phyloP scores from a whole-genome alignment of 495 filamentous ascomycete genomes.

The Jackrogersella minutella region DNA sequence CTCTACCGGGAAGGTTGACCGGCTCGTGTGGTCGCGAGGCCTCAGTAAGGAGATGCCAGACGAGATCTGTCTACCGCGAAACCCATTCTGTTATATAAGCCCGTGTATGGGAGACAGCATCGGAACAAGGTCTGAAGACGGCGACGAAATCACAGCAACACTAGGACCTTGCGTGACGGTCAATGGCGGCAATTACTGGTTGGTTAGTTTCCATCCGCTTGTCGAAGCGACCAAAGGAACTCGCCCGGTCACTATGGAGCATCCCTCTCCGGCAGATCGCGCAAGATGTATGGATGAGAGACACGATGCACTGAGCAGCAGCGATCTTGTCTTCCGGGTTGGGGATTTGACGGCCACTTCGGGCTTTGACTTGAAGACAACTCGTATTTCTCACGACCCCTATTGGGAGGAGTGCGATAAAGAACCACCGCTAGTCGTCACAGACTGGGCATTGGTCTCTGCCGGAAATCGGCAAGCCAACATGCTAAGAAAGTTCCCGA shows the following conservation, averaged over 20 bases:
- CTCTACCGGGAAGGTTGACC: conserved; percentile 37
- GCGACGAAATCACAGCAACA: conserved; percentile 41
- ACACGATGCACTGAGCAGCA: conserved; percentile 32
- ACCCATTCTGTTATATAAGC: conserved; percentile 42
- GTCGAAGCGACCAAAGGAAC: conserved; percentile 33
- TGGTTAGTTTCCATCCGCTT: conserved; percentile 45
- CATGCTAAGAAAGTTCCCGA: conserved; percentile 41
- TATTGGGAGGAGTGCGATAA: conserved; percentile 46
- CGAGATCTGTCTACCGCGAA: conserved; percentile 42
- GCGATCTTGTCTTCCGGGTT: conserved; percentile 21
- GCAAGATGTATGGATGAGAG: conserved; percentile 24
- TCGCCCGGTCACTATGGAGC: conserved; percentile 32
- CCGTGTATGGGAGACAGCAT: conserved; percentile 47
- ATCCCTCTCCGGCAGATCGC: conserved; percentile 44
- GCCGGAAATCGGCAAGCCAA: conserved; percentile 40
- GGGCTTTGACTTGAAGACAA: conserved; percentile 43
- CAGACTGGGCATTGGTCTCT: conserved; percentile 44
- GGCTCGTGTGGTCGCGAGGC: conserved; percentile 43
- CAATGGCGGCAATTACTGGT: conserved; percentile 38
- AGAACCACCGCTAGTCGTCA: conserved; percentile 43
- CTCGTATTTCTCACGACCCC: conserved; percentile 44
- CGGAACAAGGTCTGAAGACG: conserved; percentile 35
- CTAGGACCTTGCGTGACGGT: conserved; percentile 41
- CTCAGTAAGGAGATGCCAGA: conserved; percentile 39
- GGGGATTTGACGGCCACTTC: conserved; percentile 42